Evolutionary conservation across 2,329 filamentous ascomycete genomes (phyloP), one percentile per base, ranked within the genome.

Genomic region (Mycosphaerelloides madeirae): DNA sequence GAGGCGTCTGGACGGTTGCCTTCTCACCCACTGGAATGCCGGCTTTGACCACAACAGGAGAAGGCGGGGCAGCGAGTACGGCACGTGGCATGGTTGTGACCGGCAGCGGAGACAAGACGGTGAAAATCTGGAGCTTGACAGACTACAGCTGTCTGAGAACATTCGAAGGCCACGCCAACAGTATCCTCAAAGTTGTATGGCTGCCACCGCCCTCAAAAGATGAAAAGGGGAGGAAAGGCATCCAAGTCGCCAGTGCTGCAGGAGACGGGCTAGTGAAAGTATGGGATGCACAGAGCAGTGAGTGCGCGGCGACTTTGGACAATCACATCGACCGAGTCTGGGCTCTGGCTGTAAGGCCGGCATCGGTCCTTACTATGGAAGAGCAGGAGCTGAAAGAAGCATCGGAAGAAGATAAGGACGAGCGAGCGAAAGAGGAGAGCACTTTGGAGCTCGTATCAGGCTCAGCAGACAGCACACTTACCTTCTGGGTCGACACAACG

Each of bases 291-390:
- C 84, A 85, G 61, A 83, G 78, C 1, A 89, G 90, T 36, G 93
- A 97, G 66, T 76, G 83, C 2, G 87, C 90, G 55, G 85, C 85
- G 53, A 98, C 93, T 0, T 77, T 98, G 3, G 93, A 98, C 68
- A 97, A 97, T 68, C 93, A 98, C 66, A 89, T 89, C 58, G 93
- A 98, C 68, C 81, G 93, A 45, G 90, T 97, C 1, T 96, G 90
- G 90, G 89, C 89, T 0, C 72, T 97, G 14, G 80, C 87, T 3
- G 80, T 87, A 9, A 77, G 91, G 63, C 76, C 84, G 35, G 61
- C 74, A 29, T 38, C 50, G 14, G 22, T 49, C 4, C 33, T 50
- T 3, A 43, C 45, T 1, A 31, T 34, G 9, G 43, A 48, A 11
- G 42, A 47, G 25, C 40, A 38, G 8, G 46, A 52, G 41, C 31